Evolutionary conservation across 345 rosid genomes (phyloP), one percentile per base, ranked within the genome.

Genomic region (Hirschfeldia incana): DNA sequence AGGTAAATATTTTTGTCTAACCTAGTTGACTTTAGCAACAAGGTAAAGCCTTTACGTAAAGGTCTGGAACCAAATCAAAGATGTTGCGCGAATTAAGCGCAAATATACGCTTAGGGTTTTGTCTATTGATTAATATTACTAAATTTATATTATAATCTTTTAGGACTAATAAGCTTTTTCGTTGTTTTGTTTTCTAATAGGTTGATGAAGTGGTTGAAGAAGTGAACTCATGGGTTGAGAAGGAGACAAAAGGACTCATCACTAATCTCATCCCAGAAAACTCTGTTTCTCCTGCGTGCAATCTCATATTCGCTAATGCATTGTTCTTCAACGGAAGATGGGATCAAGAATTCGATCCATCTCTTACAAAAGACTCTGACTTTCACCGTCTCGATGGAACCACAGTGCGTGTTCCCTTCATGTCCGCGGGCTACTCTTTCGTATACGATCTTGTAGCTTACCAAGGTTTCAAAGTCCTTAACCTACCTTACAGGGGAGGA

Each of bases 191-290:
- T 46, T 21, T 44, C 4, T 46, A 4, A 13, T 46, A 46, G 53
- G 53, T 91, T 72, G 83, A 60, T 51, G 88, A 90, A 82, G 95
- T 82, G 62, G 16, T 64, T 15, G 53, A 49, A 55, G 86, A 86
- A 80, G 92, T 92, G 37, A 90, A 90, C 34, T 64, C 85, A 6
- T 90, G 92, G 96, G 89, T 88, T 44, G 90, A 86, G 49, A 83
- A 87, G 72, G 29, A 75, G 65, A 75, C 78, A n/a, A 66, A 53
- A n/a, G 65, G 65, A 27, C 78, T 75, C 78, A 75, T 75, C 78
- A 74, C 70, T 65, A 1, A 49, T 65, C 77, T 74, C 34, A 61
- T 74, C 53, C 53, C 53, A 4, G 4, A 46, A 12, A 32, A 49
- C 2, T 49, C 36, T 53, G 55, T 34, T 13, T 0, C 37, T 74